A percentile compares a stretch with the other conserved stretches of the same genome.
Evolutionary conservation across 768 basidiomycete genomes (phyloP).

Genomic region (Amanita thiersii): DNA sequence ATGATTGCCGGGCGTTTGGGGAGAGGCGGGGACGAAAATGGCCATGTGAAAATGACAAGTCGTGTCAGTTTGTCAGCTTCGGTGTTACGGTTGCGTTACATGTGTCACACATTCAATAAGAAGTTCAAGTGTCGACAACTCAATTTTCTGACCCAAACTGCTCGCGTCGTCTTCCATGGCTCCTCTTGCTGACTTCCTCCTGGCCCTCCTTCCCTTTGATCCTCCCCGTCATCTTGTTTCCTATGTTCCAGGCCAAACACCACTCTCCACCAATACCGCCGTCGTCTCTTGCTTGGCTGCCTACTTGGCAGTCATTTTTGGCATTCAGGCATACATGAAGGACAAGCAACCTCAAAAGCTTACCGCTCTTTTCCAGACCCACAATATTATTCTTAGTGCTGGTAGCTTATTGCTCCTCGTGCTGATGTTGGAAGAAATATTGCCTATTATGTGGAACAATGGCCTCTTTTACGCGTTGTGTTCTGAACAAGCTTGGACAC

Average conservation of each 20-base stretch:
- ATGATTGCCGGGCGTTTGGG: too few relatives aligned
- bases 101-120: conserved; percentile 2
- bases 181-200: conserved; percentile 66
- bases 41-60: conserved; percentile 16
- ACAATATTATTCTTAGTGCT: conserved; percentile 82
- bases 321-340: conserved; percentile 79
- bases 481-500: conserved; percentile 71
- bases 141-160: neutral
- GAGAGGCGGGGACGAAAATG: too few relatives aligned
- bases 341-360: conserved; percentile 65
- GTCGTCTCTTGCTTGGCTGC: conserved; percentile 63
- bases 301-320: conserved; percentile 88
- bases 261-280: conserved; percentile 71
- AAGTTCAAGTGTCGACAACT: neutral
- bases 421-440: conserved; percentile 89
- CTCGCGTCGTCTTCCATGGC: conserved; percentile 39
- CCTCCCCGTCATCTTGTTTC: conserved; percentile 49
- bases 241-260: conserved; percentile 71
- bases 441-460: conserved; percentile 67
- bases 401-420: conserved; percentile 80
- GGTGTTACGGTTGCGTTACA: conserved; percentile 5
- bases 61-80: conserved; percentile 13
- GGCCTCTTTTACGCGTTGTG: conserved; percentile 78
- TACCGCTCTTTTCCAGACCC: conserved; percentile 76
- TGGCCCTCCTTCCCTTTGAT: conserved; percentile 46